These are phyloP conservation scores for Fusarium caatingaense DNA, from an alignment of 2,329 filamentous ascomycete species.

Conservation along the genomic window DNA sequence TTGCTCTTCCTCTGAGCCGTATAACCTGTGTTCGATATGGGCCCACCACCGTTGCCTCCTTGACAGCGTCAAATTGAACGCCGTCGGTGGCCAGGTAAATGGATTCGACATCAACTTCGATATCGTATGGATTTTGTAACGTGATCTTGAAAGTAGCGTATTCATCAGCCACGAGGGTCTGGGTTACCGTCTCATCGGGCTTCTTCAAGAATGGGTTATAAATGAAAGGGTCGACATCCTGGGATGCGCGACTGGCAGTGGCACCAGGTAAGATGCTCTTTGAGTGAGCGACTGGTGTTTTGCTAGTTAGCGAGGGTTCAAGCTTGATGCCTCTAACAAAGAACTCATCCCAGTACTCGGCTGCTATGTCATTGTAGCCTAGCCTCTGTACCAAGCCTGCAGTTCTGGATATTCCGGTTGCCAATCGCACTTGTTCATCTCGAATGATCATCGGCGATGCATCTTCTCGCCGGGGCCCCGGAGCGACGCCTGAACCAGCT, in stretches of 20 bases:
- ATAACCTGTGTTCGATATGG: conserved; percentile 87
- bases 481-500: conserved; percentile 82
- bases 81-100: conserved; percentile 81
- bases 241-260: conserved; percentile 62
- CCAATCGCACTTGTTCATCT: conserved; percentile 88
- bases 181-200: conserved; percentile 67
- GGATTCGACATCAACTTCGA: conserved; percentile 89
- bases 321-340: conserved; percentile 82
- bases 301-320: conserved; percentile 68
- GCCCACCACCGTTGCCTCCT: conserved; percentile 76
- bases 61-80: conserved; percentile 74
- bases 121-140: conserved; percentile 93
- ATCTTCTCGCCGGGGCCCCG: conserved; percentile 75
- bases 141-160: conserved; percentile 81
- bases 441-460: conserved; percentile 75
- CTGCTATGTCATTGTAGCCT: conserved; percentile 75
- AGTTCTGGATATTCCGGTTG: conserved; percentile 87
- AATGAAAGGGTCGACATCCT: conserved; percentile 85
- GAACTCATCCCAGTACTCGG: conserved; percentile 98
- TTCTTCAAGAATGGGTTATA: conserved; percentile 92
- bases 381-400: conserved; percentile 80
- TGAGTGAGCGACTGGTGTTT: conserved; percentile 74
- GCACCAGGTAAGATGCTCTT: conserved; percentile 65
- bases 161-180: conserved; percentile 84
- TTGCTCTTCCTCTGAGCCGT: conserved; percentile 75